A percentile compares a stretch with the other conserved stretches of the same genome.
Conservation (phyloP, 768 basidiomycete species). For the Kwoniella botswanensis region DNA sequence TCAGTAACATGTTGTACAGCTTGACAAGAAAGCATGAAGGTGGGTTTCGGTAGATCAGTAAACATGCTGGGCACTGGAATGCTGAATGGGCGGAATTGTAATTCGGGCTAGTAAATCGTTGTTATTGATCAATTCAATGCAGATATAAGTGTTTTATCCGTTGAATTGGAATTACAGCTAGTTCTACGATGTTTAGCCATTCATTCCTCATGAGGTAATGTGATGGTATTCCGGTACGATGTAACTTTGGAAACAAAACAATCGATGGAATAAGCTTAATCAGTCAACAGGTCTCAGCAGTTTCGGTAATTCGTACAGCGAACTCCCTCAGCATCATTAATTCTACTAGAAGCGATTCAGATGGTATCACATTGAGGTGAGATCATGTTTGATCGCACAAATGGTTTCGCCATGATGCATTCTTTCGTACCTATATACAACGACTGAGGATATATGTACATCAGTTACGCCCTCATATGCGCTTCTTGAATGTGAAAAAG, state of each 20-base stretch:
- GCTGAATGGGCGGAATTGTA: slow-evolving; percentile 24
- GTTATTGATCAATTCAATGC: neutral
- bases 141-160: neutral
- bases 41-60: neutral
- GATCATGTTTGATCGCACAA: neutral
- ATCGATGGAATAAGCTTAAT: neutral
- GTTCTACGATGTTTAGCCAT: slow-evolving; percentile 1
- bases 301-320: too few species aligned
- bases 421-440: neutral
- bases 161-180: slow-evolving; percentile 13
- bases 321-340: too few species aligned
- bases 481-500: too few species aligned
- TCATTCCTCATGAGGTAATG: neutral
- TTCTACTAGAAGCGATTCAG: too few species aligned
- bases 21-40: slow-evolving; percentile 1
- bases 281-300: neutral
- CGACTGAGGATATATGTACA: neutral
- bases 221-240: neutral
- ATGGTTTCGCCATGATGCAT: neutral
- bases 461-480: neutral
- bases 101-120: slow-evolving; percentile 14
- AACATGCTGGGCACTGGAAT: neutral
- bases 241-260: too few species aligned
- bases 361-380: too few species aligned
- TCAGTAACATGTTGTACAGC: too few species aligned